These are phyloP conservation scores for Malassezia equina DNA, from an alignment of 1,284 basidiomycete species.

Conservation along the genomic window DNA sequence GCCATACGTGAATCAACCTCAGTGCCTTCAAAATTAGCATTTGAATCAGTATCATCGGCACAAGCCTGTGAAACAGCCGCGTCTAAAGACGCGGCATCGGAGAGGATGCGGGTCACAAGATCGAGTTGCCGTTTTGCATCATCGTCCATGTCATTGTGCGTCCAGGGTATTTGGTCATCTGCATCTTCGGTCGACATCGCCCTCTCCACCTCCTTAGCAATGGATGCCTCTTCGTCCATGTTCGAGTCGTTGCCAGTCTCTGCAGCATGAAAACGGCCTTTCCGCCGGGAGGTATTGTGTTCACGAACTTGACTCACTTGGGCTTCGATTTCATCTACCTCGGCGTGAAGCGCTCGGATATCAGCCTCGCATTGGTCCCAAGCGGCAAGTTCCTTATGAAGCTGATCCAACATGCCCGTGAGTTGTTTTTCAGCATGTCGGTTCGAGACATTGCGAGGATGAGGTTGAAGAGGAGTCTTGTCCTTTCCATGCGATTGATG, in stretches of 20 bases:
- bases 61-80: constrained; percentile 14
- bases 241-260: neutral
- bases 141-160: neutral
- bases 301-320: constrained; percentile 18
- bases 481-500: constrained; percentile 15
- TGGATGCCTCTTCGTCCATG: constrained; percentile 1
- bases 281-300: constrained; percentile 19
- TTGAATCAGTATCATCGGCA: neutral
- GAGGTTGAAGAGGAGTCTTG: constrained; percentile 19
- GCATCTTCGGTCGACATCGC: neutral
- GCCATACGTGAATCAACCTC: constrained; percentile 28
- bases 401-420: constrained; percentile 21
- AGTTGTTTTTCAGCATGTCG: constrained; percentile 24
- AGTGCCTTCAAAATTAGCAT: constrained; percentile 19
- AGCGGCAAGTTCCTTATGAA: constrained; percentile 23
- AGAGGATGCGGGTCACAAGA: constrained; percentile 11
- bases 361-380: constrained; percentile 27
- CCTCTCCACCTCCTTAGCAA: neutral
- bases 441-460: constrained; percentile 35
- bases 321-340: constrained; percentile 10
- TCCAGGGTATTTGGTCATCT: neutral
- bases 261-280: neutral
- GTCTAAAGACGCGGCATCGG: constrained; percentile 17
- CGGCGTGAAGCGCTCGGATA: constrained; percentile 14
- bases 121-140: constrained; percentile 16